phyloP scores from a whole-genome alignment of 139 green algal species.

The Chlorokybus atmophyticus region DNA sequence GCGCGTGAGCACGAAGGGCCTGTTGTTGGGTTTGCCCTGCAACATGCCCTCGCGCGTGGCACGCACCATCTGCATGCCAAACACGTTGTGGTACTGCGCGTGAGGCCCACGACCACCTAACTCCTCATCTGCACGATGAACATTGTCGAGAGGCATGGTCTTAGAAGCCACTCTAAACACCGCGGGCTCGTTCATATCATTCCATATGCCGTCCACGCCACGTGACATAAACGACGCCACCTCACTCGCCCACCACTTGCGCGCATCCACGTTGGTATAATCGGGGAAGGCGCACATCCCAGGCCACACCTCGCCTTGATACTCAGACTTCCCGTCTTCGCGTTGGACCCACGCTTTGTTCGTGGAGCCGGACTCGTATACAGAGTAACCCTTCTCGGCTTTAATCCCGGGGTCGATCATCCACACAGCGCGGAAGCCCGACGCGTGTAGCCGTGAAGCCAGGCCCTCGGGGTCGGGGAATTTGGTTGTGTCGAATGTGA shows the following conservation, averaged over 20 bases:
- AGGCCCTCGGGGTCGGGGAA: slow-evolving; percentile 16
- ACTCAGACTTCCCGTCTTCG: slow-evolving; percentile 6
- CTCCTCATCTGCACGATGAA: slow-evolving; percentile 14
- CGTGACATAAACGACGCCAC: slow-evolving; percentile 3
- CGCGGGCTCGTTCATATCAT: slow-evolving; percentile 27
- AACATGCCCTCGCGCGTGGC: slow-evolving; percentile 10
- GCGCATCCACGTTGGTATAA: neutral
- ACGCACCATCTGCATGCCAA: slow-evolving; percentile 25
- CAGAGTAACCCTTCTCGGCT: slow-evolving; percentile 6
- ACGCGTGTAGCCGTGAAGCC: slow-evolving; percentile 1
- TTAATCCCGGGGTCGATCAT: slow-evolving; percentile 24
- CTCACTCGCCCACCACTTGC: slow-evolving; percentile 14
- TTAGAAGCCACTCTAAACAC: slow-evolving; percentile 14
- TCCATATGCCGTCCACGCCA: slow-evolving; percentile 24
- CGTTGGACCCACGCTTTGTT: slow-evolving; percentile 13
- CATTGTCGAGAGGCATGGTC: slow-evolving; percentile 21
- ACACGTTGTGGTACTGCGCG: slow-evolving; percentile 25
- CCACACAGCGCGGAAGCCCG: slow-evolving; percentile 19
- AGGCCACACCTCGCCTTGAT: slow-evolving; percentile 10
- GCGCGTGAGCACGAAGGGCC: slow-evolving; percentile 23
- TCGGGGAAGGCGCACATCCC: slow-evolving; percentile 19
- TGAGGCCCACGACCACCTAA: slow-evolving; percentile 11
- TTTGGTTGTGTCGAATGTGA: slow-evolving; percentile 5
- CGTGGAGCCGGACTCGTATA: slow-evolving; percentile 5
- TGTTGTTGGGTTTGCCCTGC: slow-evolving; percentile 2